Percentiles rank a stretch among this genome's conserved stretches.
These are phyloP conservation scores for Paramecium pentaurelia DNA, from an alignment of 73 alveolate genomes.

Conservation along the genomic window DNA sequence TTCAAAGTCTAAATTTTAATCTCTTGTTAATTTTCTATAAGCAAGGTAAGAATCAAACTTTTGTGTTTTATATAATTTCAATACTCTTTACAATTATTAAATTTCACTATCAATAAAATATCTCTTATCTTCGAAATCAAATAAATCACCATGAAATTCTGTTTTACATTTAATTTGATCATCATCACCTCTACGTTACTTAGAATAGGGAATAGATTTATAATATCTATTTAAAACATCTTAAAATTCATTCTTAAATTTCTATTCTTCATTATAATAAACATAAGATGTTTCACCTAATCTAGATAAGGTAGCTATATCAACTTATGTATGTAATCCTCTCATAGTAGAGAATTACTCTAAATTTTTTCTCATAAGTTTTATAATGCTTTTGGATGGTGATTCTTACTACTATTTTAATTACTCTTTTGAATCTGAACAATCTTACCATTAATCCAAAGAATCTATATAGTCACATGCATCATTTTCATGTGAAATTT, in stretches of 20 bases:
- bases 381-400: neutral
- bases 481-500: neutral
- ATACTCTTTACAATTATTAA: neutral
- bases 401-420: neutral
- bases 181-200: neutral
- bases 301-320: neutral
- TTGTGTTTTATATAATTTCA: neutral
- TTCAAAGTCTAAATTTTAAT: neutral
- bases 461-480: neutral
- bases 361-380: neutral
- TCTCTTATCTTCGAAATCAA: conserved; percentile 9
- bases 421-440: neutral
- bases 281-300: conserved; percentile 17
- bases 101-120: neutral
- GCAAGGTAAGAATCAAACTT: neutral
- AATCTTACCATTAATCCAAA: conserved; percentile 24
- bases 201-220: neutral
- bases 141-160: neutral
- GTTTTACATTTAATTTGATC: neutral
- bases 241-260: neutral
- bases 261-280: neutral
- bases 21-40: neutral
- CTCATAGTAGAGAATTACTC: neutral
- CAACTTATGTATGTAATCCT: neutral
- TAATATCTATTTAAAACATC: neutral